These are phyloP conservation scores for Porogramme epimiltina DNA, from an alignment of 1,284 basidiomycete species.

Conservation along the genomic window DNA sequence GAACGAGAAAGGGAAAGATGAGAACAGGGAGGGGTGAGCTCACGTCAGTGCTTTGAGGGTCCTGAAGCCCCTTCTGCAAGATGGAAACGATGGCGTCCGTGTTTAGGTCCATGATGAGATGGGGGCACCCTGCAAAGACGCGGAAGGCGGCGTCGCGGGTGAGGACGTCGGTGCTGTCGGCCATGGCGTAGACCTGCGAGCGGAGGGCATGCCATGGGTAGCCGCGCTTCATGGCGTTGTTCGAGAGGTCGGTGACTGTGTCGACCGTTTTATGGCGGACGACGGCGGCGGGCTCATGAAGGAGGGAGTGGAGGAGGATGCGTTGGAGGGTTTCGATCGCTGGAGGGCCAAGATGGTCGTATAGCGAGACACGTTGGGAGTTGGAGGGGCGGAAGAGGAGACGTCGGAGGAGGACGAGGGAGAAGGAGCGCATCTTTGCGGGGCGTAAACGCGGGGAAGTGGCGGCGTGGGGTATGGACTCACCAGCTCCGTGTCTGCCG, in stretches of 20 bases:
- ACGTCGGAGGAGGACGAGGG: constrained; percentile 73
- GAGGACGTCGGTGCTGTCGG: constrained; percentile 42
- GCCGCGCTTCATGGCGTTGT: constrained; percentile 70
- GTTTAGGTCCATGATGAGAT: constrained; percentile 72
- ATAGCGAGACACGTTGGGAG: constrained; percentile 48
- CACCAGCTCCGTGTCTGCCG: constrained; percentile 74
- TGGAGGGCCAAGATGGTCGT: constrained; percentile 70
- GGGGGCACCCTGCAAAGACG: constrained; percentile 69
- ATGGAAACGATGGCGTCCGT: constrained; percentile 63
- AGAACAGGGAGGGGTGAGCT: too few species aligned
- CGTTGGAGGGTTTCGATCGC: constrained; percentile 69
- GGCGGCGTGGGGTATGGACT: constrained; percentile 28
- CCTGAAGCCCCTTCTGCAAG: constrained; percentile 65
- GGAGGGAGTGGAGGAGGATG: constrained; percentile 66
- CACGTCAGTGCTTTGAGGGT: constrained; percentile 63
- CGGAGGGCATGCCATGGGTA: constrained; percentile 80
- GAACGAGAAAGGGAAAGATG: constrained; percentile 11
- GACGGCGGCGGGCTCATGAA: constrained; percentile 53
- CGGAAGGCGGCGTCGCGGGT: constrained; percentile 61
- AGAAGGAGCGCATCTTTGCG: constrained; percentile 77
- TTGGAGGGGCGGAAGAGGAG: constrained; percentile 63
- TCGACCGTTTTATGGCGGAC: constrained; percentile 75
- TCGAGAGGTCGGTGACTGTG: constrained; percentile 72
- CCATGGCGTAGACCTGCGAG: constrained; percentile 67
- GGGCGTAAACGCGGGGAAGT: neutral